A percentile compares a stretch with the other conserved stretches of the same genome.
phyloP scores from a whole-genome alignment of 495 filamentous ascomycete genomes.

The Aspergillus olivimuriae region DNA sequence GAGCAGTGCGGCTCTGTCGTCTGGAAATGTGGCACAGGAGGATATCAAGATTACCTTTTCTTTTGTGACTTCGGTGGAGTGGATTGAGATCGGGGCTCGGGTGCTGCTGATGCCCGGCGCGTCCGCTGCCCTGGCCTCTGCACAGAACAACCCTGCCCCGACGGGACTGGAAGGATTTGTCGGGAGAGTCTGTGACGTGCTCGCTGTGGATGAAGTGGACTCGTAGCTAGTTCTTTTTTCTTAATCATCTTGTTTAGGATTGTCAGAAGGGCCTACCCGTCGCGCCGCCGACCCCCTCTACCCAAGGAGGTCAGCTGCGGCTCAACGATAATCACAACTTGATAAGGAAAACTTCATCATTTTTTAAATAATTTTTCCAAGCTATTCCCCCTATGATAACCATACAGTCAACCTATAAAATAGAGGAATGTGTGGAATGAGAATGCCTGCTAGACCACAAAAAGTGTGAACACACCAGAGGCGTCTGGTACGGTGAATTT shows the following conservation, averaged over 20 bases:
- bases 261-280: too few relatives aligned
- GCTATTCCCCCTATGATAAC: too few relatives aligned
- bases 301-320: too few relatives aligned
- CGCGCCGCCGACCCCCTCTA: too few relatives aligned
- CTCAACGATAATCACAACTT: too few relatives aligned
- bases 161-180: conserved; percentile 46
- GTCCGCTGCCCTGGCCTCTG: conserved; percentile 27
- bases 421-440: too few relatives aligned
- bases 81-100: conserved; percentile 73
- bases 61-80: conserved; percentile 71
- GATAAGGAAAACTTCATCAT: too few relatives aligned
- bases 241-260: background rate
- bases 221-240: background rate
- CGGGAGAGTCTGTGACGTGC: conserved; percentile 35
- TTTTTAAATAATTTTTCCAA: too few relatives aligned
- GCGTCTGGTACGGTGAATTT: too few relatives aligned
- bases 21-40: conserved; percentile 18
- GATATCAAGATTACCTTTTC: conserved; percentile 65
- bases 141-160: conserved; percentile 15
- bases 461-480: too few relatives aligned
- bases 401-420: too few relatives aligned
- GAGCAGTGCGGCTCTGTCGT: conserved; percentile 17
- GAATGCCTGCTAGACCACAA: too few relatives aligned
- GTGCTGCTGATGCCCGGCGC: conserved; percentile 71
- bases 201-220: conserved; percentile 11